Evolutionary conservation across 208 protist genomes (phyloP).

Genomic region (Leishmania tropica): DNA sequence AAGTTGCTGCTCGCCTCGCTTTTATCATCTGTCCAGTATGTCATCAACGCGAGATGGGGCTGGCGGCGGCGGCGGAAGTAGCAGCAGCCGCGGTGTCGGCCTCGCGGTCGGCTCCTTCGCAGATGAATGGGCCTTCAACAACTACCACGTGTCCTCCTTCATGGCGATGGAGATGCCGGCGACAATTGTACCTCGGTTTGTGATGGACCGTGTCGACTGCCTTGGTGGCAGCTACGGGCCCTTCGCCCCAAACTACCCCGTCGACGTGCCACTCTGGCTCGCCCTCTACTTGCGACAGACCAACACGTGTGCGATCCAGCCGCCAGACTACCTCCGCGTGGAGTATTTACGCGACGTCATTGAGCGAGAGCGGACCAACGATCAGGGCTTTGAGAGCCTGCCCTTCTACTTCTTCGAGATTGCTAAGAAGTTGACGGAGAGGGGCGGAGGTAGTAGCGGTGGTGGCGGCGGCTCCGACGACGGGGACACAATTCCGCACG

Average conservation of each 20-base stretch:
- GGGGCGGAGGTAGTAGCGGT: conserved; percentile 24
- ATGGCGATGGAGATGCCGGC: conserved; percentile 72
- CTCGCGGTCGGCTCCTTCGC: conserved; percentile 28
- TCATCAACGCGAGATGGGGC: not conserved
- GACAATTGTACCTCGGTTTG: conserved; percentile 83
- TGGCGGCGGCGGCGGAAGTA: conserved; percentile 5
- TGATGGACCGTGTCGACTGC: conserved; percentile 69
- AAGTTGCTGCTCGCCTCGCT: not conserved
- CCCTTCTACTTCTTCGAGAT: conserved; percentile 92
- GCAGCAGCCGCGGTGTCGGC: conserved; percentile 18
- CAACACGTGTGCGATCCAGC: conserved; percentile 73
- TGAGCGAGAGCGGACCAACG: conserved; percentile 62
- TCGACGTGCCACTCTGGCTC: conserved; percentile 85
- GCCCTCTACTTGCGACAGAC: conserved; percentile 84
- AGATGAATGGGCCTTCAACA: conserved; percentile 59
- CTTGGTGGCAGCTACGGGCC: conserved; percentile 77
- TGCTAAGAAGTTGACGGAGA: conserved; percentile 50
- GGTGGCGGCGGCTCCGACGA: conserved; percentile 26
- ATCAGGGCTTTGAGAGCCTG: conserved; percentile 75
- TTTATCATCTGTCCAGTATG: conserved; percentile 7
- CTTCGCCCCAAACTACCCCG: conserved; percentile 78
- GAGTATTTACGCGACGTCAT: conserved; percentile 59
- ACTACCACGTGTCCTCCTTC: conserved; percentile 84
- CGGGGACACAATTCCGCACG: conserved; percentile 57
- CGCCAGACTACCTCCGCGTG: conserved; percentile 60